These are phyloP conservation scores for Barnettozyma sp. DNA, from an alignment of 805 yeast species.

Conservation along the genomic window DNA sequence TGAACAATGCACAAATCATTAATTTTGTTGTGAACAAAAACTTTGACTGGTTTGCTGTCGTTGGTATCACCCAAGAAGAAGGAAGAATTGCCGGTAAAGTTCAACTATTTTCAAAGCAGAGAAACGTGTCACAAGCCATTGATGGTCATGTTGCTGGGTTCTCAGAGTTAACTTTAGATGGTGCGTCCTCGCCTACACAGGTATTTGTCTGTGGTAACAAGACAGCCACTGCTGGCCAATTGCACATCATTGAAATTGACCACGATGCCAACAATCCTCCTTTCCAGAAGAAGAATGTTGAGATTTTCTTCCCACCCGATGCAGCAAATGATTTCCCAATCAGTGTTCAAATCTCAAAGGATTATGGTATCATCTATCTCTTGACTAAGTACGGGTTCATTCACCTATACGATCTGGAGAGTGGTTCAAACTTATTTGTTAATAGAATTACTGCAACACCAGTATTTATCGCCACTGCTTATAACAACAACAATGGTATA, in stretches of 20 bases:
- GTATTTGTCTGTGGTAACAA: constrained; percentile 91
- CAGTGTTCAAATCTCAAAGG: constrained; percentile 76
- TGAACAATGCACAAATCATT: constrained; percentile 81
- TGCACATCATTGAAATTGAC: constrained; percentile 94
- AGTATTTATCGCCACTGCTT: constrained; percentile 80
- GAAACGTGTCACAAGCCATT: constrained; percentile 92
- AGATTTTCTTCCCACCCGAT: constrained; percentile 94
- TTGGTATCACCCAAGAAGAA: constrained; percentile 90
- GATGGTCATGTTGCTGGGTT: constrained; percentile 97
- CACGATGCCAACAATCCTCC: constrained; percentile 80
- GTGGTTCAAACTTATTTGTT: constrained; percentile 87
- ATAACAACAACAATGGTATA: constrained; percentile 71
- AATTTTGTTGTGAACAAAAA: constrained; percentile 77
- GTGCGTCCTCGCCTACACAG: constrained; percentile 64
- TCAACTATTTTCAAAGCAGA: constrained; percentile 80
- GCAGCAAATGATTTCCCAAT: constrained; percentile 96
- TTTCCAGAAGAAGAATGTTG: constrained; percentile 86
- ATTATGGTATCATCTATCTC: constrained; percentile 80
- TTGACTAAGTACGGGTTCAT: constrained; percentile 95
- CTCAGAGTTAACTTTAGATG: constrained; percentile 67
- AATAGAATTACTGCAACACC: constrained; percentile 95
- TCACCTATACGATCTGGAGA: constrained; percentile 89
- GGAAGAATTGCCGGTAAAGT: constrained; percentile 95
- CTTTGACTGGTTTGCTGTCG: constrained; percentile 88
- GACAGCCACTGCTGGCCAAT: constrained; percentile 65